Percentiles rank a stretch among this genome's conserved stretches.
These are phyloP conservation scores for Cyberlindnera xishuangbannaensis DNA, from an alignment of 805 yeast species.

Conservation along the genomic window DNA sequence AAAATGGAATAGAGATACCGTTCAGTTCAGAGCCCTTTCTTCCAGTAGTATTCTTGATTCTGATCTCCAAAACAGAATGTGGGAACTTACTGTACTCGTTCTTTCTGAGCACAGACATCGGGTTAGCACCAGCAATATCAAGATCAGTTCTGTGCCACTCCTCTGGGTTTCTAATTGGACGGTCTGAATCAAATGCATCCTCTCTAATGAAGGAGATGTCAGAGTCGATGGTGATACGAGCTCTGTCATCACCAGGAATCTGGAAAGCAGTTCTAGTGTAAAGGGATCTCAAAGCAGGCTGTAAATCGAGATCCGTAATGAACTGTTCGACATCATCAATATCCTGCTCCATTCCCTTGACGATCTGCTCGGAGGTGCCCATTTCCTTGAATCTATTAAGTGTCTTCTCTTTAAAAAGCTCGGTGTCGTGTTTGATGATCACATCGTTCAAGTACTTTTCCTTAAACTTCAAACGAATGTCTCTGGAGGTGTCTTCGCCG, in stretches of 20 bases:
- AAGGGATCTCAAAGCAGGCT: conserved; percentile 82
- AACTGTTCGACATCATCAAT: conserved; percentile 58
- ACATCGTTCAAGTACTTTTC: conserved; percentile 78
- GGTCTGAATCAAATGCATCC: conserved; percentile 74
- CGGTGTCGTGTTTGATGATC: conserved; percentile 45
- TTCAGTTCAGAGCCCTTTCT: conserved; percentile 28
- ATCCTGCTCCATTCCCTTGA: conserved; percentile 47
- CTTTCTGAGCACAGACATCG: conserved; percentile 68
- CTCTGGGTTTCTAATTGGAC: conserved; percentile 85
- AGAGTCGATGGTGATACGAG: conserved; percentile 85
- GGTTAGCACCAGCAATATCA: conserved; percentile 68
- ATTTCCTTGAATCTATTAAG: conserved; percentile 57
- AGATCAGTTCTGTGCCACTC: conserved; percentile 92
- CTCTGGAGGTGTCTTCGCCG: conserved; percentile 47
- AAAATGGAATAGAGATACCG: conserved; percentile 33
- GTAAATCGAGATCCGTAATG: conserved; percentile 58
- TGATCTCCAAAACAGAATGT: conserved; percentile 82
- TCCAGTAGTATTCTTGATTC: conserved; percentile 44
- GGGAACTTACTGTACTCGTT: conserved; percentile 87
- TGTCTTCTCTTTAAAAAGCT: conserved; percentile 41
- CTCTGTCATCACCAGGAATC: conserved; percentile 94
- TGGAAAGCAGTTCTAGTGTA: conserved; percentile 94
- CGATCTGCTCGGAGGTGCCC: conserved; percentile 45
- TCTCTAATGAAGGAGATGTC: conserved; percentile 86
- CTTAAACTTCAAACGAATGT: conserved; percentile 63